Base-by-base conservation (phyloP, 2,329 filamentous ascomycete genomes). In the Paraphaeosphaeria sporulosa region DNA sequence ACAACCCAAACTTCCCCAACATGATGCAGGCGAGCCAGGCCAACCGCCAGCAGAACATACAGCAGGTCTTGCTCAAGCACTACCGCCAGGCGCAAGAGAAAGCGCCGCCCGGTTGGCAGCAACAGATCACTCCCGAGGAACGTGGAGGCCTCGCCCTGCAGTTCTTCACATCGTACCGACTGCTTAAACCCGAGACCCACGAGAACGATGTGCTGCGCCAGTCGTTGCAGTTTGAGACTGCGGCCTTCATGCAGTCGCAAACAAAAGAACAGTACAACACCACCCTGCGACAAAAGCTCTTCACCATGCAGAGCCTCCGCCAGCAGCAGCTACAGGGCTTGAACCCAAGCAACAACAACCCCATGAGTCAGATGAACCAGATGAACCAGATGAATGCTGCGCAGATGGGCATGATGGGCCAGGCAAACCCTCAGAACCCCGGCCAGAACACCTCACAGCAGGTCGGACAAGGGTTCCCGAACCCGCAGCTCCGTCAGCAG, bases 401-500 rank as follows among this genome's bases (percentile, higher is more conserved):
- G 25, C 76, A 77, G 61, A 73, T 76, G 68, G 68, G 66, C 65
- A 76, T 78, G 69, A 74, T 76, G 71, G 69, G 67, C 30, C 76
- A 77, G 59, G 69, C 70, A 36, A 73, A 71, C 30, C 71, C 74
- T 54, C 77, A 78, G 50, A 67, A 63, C 36, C 69, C 65, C 15
- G 63, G 74, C 6, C 76, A 74, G 60, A 80, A 80, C 61, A 78
- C 80, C 62, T 74, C 78, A 34, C 78, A 79, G 56, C 80, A 81
- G 55, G 79, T 81, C 62, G 72, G 71, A 17, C 75, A 72, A 36
- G 71, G 68, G 38, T 84, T 85, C 60, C 79, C 82, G 13, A 77
- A 78, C 53, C 78, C 81, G 21, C 83, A 84, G 59, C 78, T 85
- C 62, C 82, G 81, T 57, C 81, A 80, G 23, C 82, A 76, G 25